Conservation (phyloP, 1,284 basidiomycete species). For the Austroboletus niveus region DNA sequence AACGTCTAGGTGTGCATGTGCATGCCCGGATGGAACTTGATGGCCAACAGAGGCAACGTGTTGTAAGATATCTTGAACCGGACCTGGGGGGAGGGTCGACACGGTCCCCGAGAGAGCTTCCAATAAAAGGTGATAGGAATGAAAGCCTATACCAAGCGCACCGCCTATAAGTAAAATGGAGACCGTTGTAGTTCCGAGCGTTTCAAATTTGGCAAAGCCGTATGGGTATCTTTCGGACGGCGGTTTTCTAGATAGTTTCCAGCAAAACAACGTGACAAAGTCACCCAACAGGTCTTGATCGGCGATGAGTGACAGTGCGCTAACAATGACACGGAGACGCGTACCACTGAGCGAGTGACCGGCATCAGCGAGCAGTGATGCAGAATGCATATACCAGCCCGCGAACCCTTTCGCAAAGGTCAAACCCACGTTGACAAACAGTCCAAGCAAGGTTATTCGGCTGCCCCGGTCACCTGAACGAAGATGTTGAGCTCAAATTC, state of each 20-base stretch:
- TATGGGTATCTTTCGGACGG: conserved; percentile 81
- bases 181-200: conserved; percentile 84
- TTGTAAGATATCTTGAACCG: conserved; percentile 58
- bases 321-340: conserved; percentile 28
- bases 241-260: conserved; percentile 81
- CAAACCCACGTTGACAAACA: conserved; percentile 83
- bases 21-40: conserved; percentile 47
- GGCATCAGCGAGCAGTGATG: conserved; percentile 91
- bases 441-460: conserved; percentile 81
- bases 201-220: conserved; percentile 94
- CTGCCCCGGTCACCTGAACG: conserved; percentile 75
- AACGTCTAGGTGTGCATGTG: conserved; percentile 54
- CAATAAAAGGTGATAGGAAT: conserved; percentile 83
- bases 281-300: conserved; percentile 78
- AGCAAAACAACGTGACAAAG: conserved; percentile 90
- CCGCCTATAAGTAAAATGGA: conserved; percentile 82
- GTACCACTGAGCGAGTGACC: conserved; percentile 89
- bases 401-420: conserved; percentile 84
- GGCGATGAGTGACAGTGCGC: background rate
- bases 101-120: conserved; percentile 64
- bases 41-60: conserved; percentile 57
- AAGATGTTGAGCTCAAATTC: conserved; percentile 5
- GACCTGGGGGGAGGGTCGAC: conserved; percentile 53
- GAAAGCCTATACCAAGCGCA: conserved; percentile 89
- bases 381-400: conserved; percentile 87